Conservation (phyloP, 768 basidiomycete species). For the Lactifluus hygrophoroides region DNA sequence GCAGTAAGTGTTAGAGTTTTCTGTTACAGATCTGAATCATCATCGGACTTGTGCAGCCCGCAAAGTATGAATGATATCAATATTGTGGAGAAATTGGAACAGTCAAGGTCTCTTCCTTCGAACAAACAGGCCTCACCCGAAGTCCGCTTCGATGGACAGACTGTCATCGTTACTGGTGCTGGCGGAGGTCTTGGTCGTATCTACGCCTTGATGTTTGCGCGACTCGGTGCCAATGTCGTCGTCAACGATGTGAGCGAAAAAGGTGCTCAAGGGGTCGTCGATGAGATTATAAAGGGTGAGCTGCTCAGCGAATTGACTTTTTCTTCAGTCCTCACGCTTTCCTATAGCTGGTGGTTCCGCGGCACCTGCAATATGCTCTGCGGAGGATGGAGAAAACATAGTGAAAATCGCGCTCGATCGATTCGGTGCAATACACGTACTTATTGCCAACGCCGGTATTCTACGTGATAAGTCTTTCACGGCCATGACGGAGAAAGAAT, state of each 20-base stretch:
- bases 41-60: slow-evolving; percentile 42
- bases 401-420: slow-evolving; percentile 80
- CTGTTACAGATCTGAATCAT: background rate
- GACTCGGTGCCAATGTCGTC: slow-evolving; percentile 92
- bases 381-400: slow-evolving; percentile 85
- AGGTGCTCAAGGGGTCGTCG: slow-evolving; percentile 72
- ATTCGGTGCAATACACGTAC: slow-evolving; percentile 81
- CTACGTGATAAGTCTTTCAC: slow-evolving; percentile 89
- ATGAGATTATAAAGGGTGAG: slow-evolving; percentile 76
- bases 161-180: slow-evolving; percentile 89
- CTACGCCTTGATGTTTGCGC: slow-evolving; percentile 87
- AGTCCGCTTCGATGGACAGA: slow-evolving; percentile 82
- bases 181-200: slow-evolving; percentile 90
- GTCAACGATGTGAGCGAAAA: slow-evolving; percentile 92
- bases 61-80: slow-evolving; percentile 54
- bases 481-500: slow-evolving; percentile 84
- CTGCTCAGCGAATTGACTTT: background rate
- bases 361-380: slow-evolving; percentile 70
- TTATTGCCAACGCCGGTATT: slow-evolving; percentile 91
- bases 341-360: slow-evolving; percentile 81
- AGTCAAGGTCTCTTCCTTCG: slow-evolving; percentile 50
- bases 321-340: background rate
- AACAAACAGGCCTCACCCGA: slow-evolving; percentile 63
- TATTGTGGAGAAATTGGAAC: slow-evolving; percentile 49
- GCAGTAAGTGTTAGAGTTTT: slow-evolving; percentile 41